Base-by-base conservation (phyloP, 768 basidiomycete genomes). In the Antrodiella citrinella region DNA sequence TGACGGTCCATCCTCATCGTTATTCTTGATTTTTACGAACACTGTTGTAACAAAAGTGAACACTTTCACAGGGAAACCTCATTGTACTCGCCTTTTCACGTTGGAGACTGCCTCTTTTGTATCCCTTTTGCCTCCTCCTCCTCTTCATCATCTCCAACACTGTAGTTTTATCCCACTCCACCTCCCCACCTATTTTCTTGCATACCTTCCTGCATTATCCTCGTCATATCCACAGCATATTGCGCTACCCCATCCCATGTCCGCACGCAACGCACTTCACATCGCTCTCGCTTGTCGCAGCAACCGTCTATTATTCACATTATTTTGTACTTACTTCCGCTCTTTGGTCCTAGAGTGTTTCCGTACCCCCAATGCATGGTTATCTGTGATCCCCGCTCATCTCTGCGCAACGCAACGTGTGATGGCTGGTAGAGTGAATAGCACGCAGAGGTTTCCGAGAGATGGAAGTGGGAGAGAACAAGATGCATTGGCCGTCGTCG, bases 11-110 rank as follows among this genome's bases (percentile, higher is more conserved):
- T 52, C 7, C 30, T 35, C 30, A 35, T 35, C 30, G 24, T 44
- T 26, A 11, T 53, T 48, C 48, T 49, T 49, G 22, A 30, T 54
- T 49, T n/a, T 7, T 51, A 49, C 51, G 56, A 52, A 57, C 58
- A 54, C 47, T 61, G 59, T n/a, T n/a, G n/a, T 61, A 58, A 53
- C 57, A 54, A 35, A 35, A 35, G 30, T 35, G 30, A 35, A 35
- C 30, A 35, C 15, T 35, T 35, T 35, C 30, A 35, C 30, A 35
- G 15, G 30, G 44, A 50, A 53, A 48, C 43, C 41, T 35, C 55
- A 55, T 55, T 53, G 54, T 58, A 58, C 45, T 51, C 41, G 44
- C 52, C 23, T 59, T 47, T 45, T 40, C 21, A 22, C 25, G 43
- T 43, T 39, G 50, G 47, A 39, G 38, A 40, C 11, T 26, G 18